Conservation (phyloP, 768 basidiomycete species). For the Boletus subparvulus region DNA sequence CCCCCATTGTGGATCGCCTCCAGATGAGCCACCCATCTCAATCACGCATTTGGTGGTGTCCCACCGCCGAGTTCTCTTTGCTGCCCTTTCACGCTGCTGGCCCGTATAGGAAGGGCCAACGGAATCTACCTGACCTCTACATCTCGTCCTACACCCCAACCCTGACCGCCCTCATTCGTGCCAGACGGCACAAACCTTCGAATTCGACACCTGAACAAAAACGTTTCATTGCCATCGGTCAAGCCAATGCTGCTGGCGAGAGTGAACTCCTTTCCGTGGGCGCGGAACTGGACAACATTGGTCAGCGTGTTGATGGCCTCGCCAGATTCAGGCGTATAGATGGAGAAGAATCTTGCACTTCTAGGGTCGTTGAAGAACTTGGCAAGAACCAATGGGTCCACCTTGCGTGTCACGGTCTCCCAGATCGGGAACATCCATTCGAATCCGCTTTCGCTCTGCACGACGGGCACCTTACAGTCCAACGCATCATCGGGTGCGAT, state of each 20-base stretch:
- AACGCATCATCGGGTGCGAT: constrained; percentile 1
- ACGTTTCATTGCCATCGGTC: constrained; percentile 1
- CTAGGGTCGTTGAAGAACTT: neutral
- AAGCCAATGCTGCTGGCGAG: neutral
- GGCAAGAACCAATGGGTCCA: constrained; percentile 20
- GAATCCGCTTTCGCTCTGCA: constrained; percentile 15
- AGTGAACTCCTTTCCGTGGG: neutral
- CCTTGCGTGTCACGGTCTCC: constrained; percentile 27
- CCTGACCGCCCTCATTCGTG: constrained; percentile 8
- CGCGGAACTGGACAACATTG: neutral
- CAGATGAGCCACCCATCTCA: neutral
- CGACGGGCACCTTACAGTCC: constrained; percentile 8
- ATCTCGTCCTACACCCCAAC: constrained; percentile 20
- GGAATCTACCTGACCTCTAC: constrained; percentile 7
- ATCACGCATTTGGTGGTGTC: constrained; percentile 11
- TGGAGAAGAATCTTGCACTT: neutral
- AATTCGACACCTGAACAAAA: neutral
- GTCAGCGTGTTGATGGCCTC: neutral
- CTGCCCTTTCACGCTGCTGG: constrained; percentile 24
- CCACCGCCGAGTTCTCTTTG: constrained; percentile 4
- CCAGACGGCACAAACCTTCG: neutral
- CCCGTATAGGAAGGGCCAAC: constrained; percentile 1
- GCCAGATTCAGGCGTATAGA: neutral
- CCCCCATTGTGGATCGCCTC: constrained; percentile 3
- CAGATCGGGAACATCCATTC: constrained; percentile 10